Base-by-base conservation (phyloP, 2,329 filamentous ascomycete genomes). In the Pseudogymnoascus sp. region DNA sequence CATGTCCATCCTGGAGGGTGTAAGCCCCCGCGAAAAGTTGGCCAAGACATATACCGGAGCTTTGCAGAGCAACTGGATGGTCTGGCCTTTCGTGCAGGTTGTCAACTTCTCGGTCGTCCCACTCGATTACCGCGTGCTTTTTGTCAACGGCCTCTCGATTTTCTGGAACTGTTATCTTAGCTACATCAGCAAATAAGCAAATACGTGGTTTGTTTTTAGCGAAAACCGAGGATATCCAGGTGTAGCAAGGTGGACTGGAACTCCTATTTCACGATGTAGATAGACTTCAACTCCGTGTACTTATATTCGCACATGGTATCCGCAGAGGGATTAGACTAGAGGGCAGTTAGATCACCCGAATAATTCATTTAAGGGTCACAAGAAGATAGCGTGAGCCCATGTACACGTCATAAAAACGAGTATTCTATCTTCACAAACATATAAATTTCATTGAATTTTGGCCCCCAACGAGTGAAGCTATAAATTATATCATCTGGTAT, bases 61-160 rank as follows among this genome's bases (percentile, higher is more conserved):
- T 24, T 78, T 90, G 72, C 81, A 81, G 73, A 87, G 85, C 72
- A 91, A 90, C 72, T 85, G 86, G 78, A 83, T 86, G 76, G 74
- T 91, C 13, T 90, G 88, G 88, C 88, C 88, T 1, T 70, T 72
- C 62, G 85, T 90, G 63, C 88, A 90, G 74, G 78, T 82, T 26
- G 78, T 83, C 61, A 91, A 91, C 76, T 90, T 91, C 76, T 84
- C 85, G 68, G 79, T 88, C 64, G 85, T 90, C 65, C 88, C 88
- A 13, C 73, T 89, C 66, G 82, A 90, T 70, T 82, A 87, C 70
- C 76, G 87, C 61, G 84, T 91, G n/a, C 71, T 90, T 68, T 79
- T 90, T 11, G 88, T 90, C 38, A 91, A 91, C 72, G 75, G 89
- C 47, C 78, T 90, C 38, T 85, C 82, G 65, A 76, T 90, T 68